phyloP scores from a whole-genome alignment of 176 grass and related monocot species.

The Pontederia crassipes region DNA sequence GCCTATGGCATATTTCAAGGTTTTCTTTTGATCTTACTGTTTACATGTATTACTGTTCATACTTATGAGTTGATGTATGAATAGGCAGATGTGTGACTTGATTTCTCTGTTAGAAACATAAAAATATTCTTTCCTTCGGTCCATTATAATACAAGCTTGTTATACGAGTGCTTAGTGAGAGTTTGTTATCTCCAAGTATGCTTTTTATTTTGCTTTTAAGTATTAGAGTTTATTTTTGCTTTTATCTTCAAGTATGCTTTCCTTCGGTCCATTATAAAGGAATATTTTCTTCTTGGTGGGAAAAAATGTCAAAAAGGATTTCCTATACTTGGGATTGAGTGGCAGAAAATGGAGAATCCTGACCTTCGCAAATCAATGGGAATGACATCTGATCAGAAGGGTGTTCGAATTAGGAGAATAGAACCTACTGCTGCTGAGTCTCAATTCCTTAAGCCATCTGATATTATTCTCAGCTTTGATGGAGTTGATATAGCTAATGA shows the following conservation, averaged over 20 bases:
- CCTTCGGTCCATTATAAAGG: slow-evolving; percentile 6
- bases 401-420: slow-evolving; percentile 79
- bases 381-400: slow-evolving; percentile 82
- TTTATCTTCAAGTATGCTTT: no score
- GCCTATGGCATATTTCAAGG: no score
- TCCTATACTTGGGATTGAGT: slow-evolving; percentile 83
- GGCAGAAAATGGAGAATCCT: slow-evolving; percentile 99
- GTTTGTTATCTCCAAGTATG: neutral
- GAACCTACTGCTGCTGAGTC: slow-evolving; percentile 90
- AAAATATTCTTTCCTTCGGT: no score
- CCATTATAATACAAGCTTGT: no score
- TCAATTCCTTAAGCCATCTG: slow-evolving; percentile 62
- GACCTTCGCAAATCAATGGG: slow-evolving; percentile 92
- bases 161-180: no score
- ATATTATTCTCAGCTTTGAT: slow-evolving; percentile 90
- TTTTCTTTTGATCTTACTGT: no score
- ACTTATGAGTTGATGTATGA: no score
- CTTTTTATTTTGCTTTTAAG: neutral
- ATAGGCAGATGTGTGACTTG: no score
- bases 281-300: neutral
- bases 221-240: neutral
- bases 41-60: no score
- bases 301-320: slow-evolving; percentile 46
- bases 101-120: no score
- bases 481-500: slow-evolving; percentile 91